Evolutionary conservation across 306 rosid species (phyloP).

Genomic region (Malus asiatica): DNA sequence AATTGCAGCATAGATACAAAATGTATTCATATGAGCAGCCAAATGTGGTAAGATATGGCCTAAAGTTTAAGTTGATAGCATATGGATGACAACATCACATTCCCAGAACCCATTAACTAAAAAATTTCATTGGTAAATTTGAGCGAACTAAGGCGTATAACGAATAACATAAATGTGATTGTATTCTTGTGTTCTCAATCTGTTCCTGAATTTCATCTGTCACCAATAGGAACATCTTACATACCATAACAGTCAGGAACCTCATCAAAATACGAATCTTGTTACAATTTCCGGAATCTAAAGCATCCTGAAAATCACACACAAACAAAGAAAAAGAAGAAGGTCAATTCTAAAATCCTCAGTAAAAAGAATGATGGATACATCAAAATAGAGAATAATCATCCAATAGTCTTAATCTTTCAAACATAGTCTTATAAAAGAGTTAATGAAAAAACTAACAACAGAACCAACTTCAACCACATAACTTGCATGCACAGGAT

Average conservation of each 20-base stretch:
- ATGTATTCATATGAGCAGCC: background rate
- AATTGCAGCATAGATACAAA: background rate
- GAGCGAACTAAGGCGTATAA: background rate
- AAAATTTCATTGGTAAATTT: background rate
- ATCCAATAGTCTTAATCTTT: background rate
- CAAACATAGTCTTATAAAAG: background rate
- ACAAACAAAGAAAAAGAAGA: background rate
- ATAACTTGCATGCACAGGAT: background rate
- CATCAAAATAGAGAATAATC: background rate
- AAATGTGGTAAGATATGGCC: background rate
- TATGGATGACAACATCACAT: background rate
- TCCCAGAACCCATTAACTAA: background rate
- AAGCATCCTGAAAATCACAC: conserved; percentile 53
- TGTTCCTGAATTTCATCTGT: background rate
- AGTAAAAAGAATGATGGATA: background rate
- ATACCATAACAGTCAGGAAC: conserved; percentile 82
- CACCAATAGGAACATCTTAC: conserved; percentile 16
- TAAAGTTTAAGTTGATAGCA: background rate
- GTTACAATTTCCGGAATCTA: conserved; percentile 69
- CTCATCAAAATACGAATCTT: conserved; percentile 71
- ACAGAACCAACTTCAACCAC: background rate
- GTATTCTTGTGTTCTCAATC: background rate
- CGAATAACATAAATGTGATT: background rate
- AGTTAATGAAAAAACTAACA: background rate
- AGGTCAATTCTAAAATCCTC: background rate